Base-by-base conservation (phyloP, 176 grass and related monocot species). In the Phragmites australis region DNA sequence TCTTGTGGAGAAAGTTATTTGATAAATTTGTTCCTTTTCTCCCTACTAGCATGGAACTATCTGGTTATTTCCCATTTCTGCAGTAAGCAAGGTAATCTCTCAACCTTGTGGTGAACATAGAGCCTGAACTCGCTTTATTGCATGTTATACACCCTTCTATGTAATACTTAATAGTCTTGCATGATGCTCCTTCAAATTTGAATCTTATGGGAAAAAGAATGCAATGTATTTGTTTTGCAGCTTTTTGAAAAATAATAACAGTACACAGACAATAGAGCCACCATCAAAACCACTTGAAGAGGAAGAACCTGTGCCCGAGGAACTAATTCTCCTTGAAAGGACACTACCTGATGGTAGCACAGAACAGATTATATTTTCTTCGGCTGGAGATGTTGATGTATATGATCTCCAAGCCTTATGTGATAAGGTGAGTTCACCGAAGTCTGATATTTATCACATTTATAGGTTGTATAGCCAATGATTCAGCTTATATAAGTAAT, bases 341-440 rank as follows among this genome's bases (percentile, higher is more conserved):
- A 85, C 90, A 65, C 83, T 90, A 52, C 64, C 90, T 69, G 90
- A 94, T 76, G 95, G 92, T 32, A 90, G 83, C 53, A 84, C 87
- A 65, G 95, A 97, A 76, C 92, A 89, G 39, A 97, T 97, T 81
- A 64, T 97, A 67, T 97, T 97, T 87, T 97, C 95, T 70, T 93
- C 88, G 41, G 81, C 89, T 67, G 90, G 83, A 71, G 92, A 97
- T 87, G 70, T 97, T 85, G 92, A 97, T 78, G 19, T 94, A 58
- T 92, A 89, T 92, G 95, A 89, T 83, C 92, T 97, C 44, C 90
- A 97, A 81, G 72, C 80, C 79, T 80, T 97, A 26, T 97, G 92
- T 40, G 92, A 97, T 74, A 97, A 97, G 92, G 95, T 94, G 65
- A 74, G 71, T 21, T 61, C 75, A 83, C 26, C 39, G 72, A 52